Base-by-base conservation (phyloP, 164 flowering plant species). In the Vitis rupestris region DNA sequence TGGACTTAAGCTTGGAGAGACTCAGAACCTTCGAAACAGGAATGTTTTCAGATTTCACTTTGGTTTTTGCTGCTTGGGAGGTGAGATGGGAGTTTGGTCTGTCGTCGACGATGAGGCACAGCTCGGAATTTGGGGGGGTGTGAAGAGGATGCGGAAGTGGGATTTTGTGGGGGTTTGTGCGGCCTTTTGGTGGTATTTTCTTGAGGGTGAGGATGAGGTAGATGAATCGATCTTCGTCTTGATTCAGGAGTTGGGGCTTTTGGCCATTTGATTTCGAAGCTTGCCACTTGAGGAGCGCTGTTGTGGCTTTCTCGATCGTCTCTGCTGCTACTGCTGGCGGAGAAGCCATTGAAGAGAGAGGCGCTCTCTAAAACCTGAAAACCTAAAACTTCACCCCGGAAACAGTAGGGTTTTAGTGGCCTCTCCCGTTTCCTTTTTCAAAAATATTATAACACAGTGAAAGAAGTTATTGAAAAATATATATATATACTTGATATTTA, bases 91-190 rank as follows among this genome's bases (percentile, higher is more conserved):
- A 70, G 6, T 69, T 70, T 65, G 86, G 44, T 0, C 94, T 70
- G 61, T 94, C 98, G 73, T 89, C 97, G 65, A 90, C 61, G 72
- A 92, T 82, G 52, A 94, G 81, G 72, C 97, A 91, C 65, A 83
- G 69, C 70, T 88, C 86, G 15, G 86, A 31, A 31, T 66, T 73
- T 2, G 72, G 54, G 59, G 82, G 59, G 65, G 77, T 68, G 60
- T 89, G 61, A 10, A 92, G 71, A 5, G 97, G 83, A 70, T 87
- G 79, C 1, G 97, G 88, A 9, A 94, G 85, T 10, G 86, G 82
- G 82, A 94, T 82, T 67, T 80, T 85, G 85, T 66, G 69, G 9
- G 97, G 82, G 63, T 85, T 89, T 0, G 79, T 76, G 67, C 90
- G 88, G 27, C 70, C 61, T 4, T 80, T 79, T 1, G 75, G 62